These are phyloP conservation scores for Dittrichia graveolens DNA, from an alignment of 129 eudicot species.

Conservation along the genomic window DNA sequence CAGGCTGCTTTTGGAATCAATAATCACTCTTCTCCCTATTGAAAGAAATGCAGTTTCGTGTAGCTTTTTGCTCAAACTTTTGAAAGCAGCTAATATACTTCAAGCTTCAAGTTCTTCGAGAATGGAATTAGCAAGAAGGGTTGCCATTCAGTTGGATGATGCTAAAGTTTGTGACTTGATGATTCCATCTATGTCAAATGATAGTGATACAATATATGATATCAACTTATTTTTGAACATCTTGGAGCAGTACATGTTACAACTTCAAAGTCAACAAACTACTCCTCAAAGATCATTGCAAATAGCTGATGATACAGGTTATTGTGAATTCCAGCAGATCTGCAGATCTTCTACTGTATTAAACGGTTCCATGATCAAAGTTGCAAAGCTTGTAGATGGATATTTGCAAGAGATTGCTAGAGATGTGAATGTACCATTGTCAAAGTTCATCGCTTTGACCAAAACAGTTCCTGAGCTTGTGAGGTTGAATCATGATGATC, in stretches of 20 bases:
- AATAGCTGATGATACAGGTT: slow-evolving; percentile 44
- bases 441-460: slow-evolving; percentile 65
- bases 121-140: slow-evolving; percentile 69
- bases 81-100: slow-evolving; percentile 67
- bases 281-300: slow-evolving; percentile 57
- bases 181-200: slow-evolving; percentile 50
- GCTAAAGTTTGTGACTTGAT: slow-evolving; percentile 73
- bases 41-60: slow-evolving; percentile 78
- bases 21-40: slow-evolving; percentile 66
- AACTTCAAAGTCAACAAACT: slow-evolving; percentile 56
- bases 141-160: slow-evolving; percentile 78
- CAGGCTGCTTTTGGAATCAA: slow-evolving; percentile 67
- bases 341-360: slow-evolving; percentile 54
- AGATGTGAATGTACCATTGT: slow-evolving; percentile 59
- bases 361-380: slow-evolving; percentile 61
- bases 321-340: slow-evolving; percentile 51
- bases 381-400: slow-evolving; percentile 81
- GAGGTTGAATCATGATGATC: slow-evolving; percentile 83
- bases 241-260: slow-evolving; percentile 74
- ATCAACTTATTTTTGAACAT: slow-evolving; percentile 62
- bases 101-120: slow-evolving; percentile 61
- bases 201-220: slow-evolving; percentile 51
- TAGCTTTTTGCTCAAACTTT: slow-evolving; percentile 64
- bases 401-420: slow-evolving; percentile 70
- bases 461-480: slow-evolving; percentile 69